A percentile compares a stretch with the other conserved stretches of the same genome.
phyloP scores from a whole-genome alignment of 306 rosid species.

The Fagus crenata region DNA sequence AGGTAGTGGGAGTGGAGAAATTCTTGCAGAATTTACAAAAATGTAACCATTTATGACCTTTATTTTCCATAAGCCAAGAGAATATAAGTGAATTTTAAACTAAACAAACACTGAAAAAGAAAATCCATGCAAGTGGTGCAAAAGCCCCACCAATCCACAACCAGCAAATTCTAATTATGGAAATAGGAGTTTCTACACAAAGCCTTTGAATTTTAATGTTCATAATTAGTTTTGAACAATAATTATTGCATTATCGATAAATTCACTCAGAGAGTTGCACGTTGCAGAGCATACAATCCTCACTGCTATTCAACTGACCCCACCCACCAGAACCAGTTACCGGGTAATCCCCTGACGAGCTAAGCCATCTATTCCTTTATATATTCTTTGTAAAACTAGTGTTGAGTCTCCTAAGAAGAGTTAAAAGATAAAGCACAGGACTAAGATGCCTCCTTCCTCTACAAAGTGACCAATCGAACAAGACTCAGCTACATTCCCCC shows the following conservation, averaged over 20 bases:
- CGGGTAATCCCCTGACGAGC: too few species aligned
- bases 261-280: too few species aligned
- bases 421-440: neutral
- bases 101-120: too few species aligned
- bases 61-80: neutral
- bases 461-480: neutral
- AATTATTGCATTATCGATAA: neutral
- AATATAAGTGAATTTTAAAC: too few species aligned
- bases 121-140: too few species aligned
- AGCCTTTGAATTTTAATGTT: neutral
- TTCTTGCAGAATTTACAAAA: neutral
- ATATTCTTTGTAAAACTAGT: neutral
- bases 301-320: too few species aligned
- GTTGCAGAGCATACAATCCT: too few species aligned
- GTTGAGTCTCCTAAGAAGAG: neutral
- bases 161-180: neutral
- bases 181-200: neutral
- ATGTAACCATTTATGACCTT: neutral
- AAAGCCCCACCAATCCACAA: too few species aligned
- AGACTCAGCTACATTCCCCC: neutral
- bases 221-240: neutral
- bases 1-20: neutral
- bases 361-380: neutral
- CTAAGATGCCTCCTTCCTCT: neutral
- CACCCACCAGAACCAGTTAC: too few species aligned